Percentiles rank a stretch among this genome's conserved stretches.
These are phyloP conservation scores for Capsicum pubescens DNA, from an alignment of 257 asterid species.

Conservation along the genomic window DNA sequence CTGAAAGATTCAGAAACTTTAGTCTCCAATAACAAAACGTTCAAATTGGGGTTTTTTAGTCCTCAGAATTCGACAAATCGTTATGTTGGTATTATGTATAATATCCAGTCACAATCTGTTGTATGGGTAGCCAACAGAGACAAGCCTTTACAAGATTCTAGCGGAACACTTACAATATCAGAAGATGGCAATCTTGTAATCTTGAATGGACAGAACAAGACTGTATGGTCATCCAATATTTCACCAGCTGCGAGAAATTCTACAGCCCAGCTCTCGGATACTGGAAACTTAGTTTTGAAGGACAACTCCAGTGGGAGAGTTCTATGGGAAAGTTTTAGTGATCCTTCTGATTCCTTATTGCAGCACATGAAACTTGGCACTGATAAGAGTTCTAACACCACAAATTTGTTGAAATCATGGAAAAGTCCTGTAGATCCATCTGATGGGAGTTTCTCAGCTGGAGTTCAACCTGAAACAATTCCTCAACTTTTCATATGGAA, in stretches of 20 bases:
- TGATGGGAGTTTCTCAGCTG: conserved; percentile 44
- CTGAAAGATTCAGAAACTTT: conserved; percentile 35
- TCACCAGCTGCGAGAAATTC: conserved; percentile 30
- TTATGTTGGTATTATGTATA: conserved; percentile 47
- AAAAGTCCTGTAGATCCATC: conserved; percentile 49
- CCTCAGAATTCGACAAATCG: conserved; percentile 33
- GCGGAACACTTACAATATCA: conserved; percentile 44
- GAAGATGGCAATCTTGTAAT: conserved; percentile 53
- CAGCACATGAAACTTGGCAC: conserved; percentile 47
- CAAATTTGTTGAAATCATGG: conserved; percentile 50
- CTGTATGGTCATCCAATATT: conserved; percentile 54
- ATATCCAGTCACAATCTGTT: conserved; percentile 33
- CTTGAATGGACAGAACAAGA: conserved; percentile 33
- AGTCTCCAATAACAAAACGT: conserved; percentile 31
- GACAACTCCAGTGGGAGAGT: conserved; percentile 34
- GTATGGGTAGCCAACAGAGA: conserved; percentile 70
- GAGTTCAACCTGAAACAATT: conserved; percentile 30
- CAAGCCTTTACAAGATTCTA: conserved; percentile 45
- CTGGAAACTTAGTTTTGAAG: conserved; percentile 55
- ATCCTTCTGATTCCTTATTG: conserved; percentile 46
- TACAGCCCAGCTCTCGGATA: conserved; percentile 48
- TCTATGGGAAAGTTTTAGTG: conserved; percentile 59
- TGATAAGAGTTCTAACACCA: conserved; percentile 36
- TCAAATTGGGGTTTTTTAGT: conserved; percentile 45
- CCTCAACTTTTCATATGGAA: conserved; percentile 50